Evolutionary conservation across 2,329 filamentous ascomycete genomes (phyloP).

Genomic region (Neonectria magnoliae): DNA sequence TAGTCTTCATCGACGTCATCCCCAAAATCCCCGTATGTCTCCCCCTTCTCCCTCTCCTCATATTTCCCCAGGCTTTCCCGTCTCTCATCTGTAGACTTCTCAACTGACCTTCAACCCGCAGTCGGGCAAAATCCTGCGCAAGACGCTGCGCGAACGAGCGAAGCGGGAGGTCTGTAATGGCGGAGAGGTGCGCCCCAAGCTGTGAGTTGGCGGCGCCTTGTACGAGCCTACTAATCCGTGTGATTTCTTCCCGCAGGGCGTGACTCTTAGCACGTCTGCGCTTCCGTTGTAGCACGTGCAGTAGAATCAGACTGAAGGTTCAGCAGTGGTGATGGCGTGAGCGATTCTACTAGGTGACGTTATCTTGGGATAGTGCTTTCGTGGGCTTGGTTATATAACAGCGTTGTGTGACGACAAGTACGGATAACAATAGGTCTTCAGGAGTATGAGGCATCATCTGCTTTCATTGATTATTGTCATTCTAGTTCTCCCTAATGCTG

Average conservation of each 20-base stretch:
- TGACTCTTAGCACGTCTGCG: constrained; percentile 22
- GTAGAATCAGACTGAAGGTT: not conserved
- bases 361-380: not conserved
- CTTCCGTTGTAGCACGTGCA: constrained; percentile 13
- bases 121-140: constrained; percentile 75
- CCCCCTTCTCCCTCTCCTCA: not conserved
- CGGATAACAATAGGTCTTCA: not conserved
- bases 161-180: constrained; percentile 60
- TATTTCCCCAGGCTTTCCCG: not conserved
- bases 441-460: not conserved
- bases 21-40: constrained; percentile 64
- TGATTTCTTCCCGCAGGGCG: constrained; percentile 27
- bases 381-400: not conserved
- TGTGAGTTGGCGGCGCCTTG: constrained; percentile 40
- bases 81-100: not conserved
- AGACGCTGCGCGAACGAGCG: constrained; percentile 66
- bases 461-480: not conserved
- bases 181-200: constrained; percentile 45
- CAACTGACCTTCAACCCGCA: constrained; percentile 40
- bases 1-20: constrained; percentile 73
- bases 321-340: not conserved
- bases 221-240: constrained; percentile 36
- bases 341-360: not conserved
- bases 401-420: not conserved
- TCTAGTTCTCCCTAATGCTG: not conserved